A percentile compares a stretch with the other conserved stretches of the same genome.
Conservation (phyloP, 2,329 filamentous ascomycete species). For the Leptographium wingfieldii region DNA sequence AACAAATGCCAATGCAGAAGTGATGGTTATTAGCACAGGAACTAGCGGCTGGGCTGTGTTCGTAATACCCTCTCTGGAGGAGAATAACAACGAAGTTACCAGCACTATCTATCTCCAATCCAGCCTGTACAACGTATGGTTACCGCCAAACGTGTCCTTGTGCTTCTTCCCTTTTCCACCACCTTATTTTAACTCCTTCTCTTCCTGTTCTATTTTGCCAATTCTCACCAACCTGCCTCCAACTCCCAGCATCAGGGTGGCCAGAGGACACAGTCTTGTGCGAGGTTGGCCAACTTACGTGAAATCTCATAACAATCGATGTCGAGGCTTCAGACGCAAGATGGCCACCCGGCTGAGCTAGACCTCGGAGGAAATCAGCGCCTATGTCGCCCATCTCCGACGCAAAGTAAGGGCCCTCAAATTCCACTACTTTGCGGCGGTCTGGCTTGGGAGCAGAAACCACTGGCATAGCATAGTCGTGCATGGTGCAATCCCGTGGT, state of each 20-base stretch:
- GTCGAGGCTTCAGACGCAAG: slow-evolving; percentile 10
- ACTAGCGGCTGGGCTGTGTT: too few species aligned
- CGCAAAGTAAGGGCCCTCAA: slow-evolving; percentile 8
- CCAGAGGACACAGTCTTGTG: slow-evolving; percentile 18
- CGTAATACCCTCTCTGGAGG: too few species aligned
- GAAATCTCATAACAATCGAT: slow-evolving; percentile 6
- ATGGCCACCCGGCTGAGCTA: slow-evolving; percentile 11
- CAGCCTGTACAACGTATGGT: slow-evolving; percentile 5
- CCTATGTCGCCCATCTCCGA: slow-evolving; percentile 10
- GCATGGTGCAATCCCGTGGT: too few species aligned
- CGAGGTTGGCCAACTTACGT: slow-evolving; percentile 15
- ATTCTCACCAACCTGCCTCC: slow-evolving; percentile 2
- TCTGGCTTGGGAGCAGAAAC: slow-evolving; percentile 10
- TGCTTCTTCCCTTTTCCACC: neutral
- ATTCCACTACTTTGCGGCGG: slow-evolving; percentile 9
- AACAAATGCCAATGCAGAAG: too few species aligned
- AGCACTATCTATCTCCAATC: slow-evolving; percentile 31
- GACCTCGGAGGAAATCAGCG: slow-evolving; percentile 9
- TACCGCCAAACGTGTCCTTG: slow-evolving; percentile 8
- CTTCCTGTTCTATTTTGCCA: slow-evolving; percentile 4
- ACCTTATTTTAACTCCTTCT: too few species aligned
- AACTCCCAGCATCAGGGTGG: slow-evolving; percentile 20
- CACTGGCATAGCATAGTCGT: neutral
- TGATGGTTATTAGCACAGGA: too few species aligned
- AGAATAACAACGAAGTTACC: slow-evolving; percentile 16